Evolutionary conservation across 2,329 filamentous ascomycete species (phyloP).

Genomic region (Chaetomium sp.): DNA sequence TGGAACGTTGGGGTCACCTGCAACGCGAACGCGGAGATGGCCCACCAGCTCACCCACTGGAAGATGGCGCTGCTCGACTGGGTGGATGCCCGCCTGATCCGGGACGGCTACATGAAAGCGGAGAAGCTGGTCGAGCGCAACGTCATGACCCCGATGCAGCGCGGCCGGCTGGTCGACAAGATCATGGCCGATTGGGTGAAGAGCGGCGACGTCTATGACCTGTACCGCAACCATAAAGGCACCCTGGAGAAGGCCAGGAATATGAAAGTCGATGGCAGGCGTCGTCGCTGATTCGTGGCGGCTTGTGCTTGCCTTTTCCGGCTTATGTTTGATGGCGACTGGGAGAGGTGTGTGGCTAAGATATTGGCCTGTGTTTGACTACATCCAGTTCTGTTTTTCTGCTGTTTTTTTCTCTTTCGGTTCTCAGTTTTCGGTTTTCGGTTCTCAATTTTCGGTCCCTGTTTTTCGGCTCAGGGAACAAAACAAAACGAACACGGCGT

Average conservation of each 20-base stretch:
- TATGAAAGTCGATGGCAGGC: constrained; percentile 29
- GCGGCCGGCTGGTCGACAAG: constrained; percentile 53
- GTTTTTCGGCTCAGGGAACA: no score
- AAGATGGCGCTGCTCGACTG: constrained; percentile 65
- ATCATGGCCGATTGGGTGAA: constrained; percentile 60
- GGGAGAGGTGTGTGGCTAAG: no score
- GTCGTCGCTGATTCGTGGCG: neutral
- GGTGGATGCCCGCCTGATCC: constrained; percentile 56
- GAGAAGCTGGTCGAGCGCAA: constrained; percentile 53
- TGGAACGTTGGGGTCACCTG: constrained; percentile 37
- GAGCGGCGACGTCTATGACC: constrained; percentile 49
- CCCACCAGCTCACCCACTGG: constrained; percentile 71
- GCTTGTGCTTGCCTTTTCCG: no score
- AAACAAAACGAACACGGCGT: no score
- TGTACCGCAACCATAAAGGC: constrained; percentile 61
- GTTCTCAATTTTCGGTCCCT: no score
- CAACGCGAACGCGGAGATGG: constrained; percentile 53
- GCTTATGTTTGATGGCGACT: no score
- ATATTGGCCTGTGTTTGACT: no score
- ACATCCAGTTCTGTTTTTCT: no score
- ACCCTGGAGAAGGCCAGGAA: constrained; percentile 54
- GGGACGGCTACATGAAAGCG: constrained; percentile 50
- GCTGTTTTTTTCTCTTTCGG: no score
- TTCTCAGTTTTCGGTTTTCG: no score
- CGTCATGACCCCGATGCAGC: constrained; percentile 52